Percentiles rank a stretch among this genome's conserved stretches.
phyloP scores from a whole-genome alignment of 2,329 filamentous ascomycete species.

The Cordyceps tenuipes region DNA sequence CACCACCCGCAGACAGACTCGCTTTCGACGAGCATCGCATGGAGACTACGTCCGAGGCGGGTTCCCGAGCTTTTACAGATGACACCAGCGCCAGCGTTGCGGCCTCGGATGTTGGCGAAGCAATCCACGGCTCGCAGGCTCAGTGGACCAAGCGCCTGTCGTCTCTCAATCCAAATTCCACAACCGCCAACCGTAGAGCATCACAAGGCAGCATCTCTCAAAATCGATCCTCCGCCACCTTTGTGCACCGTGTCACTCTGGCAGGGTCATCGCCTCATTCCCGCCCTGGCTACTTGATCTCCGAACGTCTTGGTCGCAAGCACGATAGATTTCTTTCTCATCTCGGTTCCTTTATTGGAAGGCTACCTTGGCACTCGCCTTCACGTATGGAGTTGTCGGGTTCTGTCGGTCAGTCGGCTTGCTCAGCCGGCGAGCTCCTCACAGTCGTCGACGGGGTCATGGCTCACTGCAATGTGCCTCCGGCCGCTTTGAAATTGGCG shows the following conservation, averaged over 20 bases:
- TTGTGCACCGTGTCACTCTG: conserved; percentile 70
- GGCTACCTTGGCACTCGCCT: conserved; percentile 83
- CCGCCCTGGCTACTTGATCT: conserved; percentile 66
- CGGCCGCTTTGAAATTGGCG: conserved; percentile 57
- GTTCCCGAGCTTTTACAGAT: conserved; percentile 28
- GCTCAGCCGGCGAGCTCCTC: conserved; percentile 71
- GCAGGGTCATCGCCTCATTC: conserved; percentile 56
- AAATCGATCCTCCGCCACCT: conserved; percentile 43
- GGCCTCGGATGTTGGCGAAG: conserved; percentile 29
- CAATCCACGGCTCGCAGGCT: conserved; percentile 25
- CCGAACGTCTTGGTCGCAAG: conserved; percentile 67
- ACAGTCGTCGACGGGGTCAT: conserved; percentile 75
- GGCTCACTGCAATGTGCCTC: conserved; percentile 63
- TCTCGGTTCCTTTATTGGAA: conserved; percentile 86
- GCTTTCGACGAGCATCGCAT: conserved; percentile 35
- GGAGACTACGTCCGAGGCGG: conserved; percentile 28
- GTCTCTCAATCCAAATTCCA: conserved; percentile 27
- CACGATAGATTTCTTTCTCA: conserved; percentile 88
- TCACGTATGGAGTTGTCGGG: conserved; percentile 74
- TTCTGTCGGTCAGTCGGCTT: conserved; percentile 75
- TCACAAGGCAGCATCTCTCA: conserved; percentile 30
- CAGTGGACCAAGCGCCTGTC: conserved; percentile 40
- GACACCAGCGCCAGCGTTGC: conserved; percentile 26
- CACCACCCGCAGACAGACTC: conserved; percentile 52
- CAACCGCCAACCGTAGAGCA: conserved; percentile 23